Percentiles rank a stretch among this genome's conserved stretches.
Evolutionary conservation across 352 stramenopile species (phyloP).

Genomic region (Globisporangium heterothallicum): DNA sequence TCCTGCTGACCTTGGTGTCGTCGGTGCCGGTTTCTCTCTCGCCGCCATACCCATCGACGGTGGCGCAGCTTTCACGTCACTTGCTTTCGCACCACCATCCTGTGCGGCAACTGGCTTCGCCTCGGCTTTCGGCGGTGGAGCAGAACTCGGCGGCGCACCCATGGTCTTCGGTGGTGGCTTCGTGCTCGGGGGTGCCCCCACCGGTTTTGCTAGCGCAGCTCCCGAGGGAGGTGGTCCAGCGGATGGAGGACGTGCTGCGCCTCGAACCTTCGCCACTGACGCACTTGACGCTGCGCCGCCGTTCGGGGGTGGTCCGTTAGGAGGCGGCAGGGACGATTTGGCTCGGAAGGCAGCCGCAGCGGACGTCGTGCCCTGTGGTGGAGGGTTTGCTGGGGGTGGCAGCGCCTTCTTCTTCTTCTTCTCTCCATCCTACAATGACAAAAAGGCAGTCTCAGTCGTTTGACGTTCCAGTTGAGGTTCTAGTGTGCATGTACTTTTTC

Average conservation of each 20-base stretch:
- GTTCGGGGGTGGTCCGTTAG: conserved; percentile 50
- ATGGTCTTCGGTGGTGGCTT: conserved; percentile 5
- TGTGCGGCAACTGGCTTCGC: conserved; percentile 17
- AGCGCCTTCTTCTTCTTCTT: conserved; percentile 66
- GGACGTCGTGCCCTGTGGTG: conserved; percentile 46
- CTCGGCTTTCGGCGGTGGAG: conserved; percentile 14
- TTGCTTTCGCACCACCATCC: neutral
- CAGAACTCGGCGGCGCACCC: conserved; percentile 3
- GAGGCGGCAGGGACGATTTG: conserved; percentile 54
- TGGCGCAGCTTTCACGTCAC: neutral
- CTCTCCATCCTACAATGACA: conserved; percentile 10
- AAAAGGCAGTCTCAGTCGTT: neutral
- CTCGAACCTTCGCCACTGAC: conserved; percentile 72
- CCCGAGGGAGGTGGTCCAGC: conserved; percentile 24
- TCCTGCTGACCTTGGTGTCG: neutral
- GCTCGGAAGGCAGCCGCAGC: conserved; percentile 62
- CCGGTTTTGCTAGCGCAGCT: conserved; percentile 19
- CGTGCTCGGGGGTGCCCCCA: conserved; percentile 14
- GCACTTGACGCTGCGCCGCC: conserved; percentile 39
- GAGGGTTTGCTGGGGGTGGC: conserved; percentile 60
- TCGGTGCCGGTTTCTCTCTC: neutral
- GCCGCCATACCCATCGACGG: too few species aligned
- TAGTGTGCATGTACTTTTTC: conserved; percentile 3
- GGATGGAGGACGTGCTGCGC: conserved; percentile 41
- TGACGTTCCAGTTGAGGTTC: too few species aligned